Evolutionary conservation across 2,329 filamentous ascomycete species (phyloP).

Genomic region (Blumeria hordei): DNA sequence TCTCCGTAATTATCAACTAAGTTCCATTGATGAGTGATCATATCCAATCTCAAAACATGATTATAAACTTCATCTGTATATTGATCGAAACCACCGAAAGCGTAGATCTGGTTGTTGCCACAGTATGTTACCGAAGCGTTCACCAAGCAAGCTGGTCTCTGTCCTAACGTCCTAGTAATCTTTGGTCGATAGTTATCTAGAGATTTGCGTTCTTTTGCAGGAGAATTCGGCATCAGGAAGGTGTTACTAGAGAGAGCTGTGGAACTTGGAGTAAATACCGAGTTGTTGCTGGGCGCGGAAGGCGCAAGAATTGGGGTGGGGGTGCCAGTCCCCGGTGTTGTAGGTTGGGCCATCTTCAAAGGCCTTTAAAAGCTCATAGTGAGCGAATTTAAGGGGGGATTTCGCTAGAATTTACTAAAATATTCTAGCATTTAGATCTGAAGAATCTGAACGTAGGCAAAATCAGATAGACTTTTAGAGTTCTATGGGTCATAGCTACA

Average conservation of each 20-base stretch:
- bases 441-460: no score
- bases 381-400: no score
- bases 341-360: constrained; percentile 21
- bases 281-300: constrained; percentile 3
- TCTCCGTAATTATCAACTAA: constrained; percentile 97
- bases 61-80: constrained; percentile 99
- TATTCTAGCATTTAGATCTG: no score
- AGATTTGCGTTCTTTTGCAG: constrained; percentile 38
- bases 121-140: constrained; percentile 99
- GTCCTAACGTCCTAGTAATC: constrained; percentile 53
- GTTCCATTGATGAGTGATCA: constrained; percentile 76
- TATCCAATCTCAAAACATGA: constrained; percentile 73
- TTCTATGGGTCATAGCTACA: background rate
- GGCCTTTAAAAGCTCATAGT: constrained; percentile 2
- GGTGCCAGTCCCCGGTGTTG: constrained; percentile 17
- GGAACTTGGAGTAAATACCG: constrained; percentile 20
- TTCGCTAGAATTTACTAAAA: no score
- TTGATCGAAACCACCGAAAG: constrained; percentile 94
- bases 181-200: constrained; percentile 63
- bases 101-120: constrained; percentile 90
- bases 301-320: constrained; percentile 23
- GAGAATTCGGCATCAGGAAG: constrained; percentile 78
- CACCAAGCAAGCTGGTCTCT: constrained; percentile 78
- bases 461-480: no score
- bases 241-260: constrained; percentile 44